Evolutionary conservation across 2,329 filamentous ascomycete genomes (phyloP).

Genomic region (Huntiella abstrusa): DNA sequence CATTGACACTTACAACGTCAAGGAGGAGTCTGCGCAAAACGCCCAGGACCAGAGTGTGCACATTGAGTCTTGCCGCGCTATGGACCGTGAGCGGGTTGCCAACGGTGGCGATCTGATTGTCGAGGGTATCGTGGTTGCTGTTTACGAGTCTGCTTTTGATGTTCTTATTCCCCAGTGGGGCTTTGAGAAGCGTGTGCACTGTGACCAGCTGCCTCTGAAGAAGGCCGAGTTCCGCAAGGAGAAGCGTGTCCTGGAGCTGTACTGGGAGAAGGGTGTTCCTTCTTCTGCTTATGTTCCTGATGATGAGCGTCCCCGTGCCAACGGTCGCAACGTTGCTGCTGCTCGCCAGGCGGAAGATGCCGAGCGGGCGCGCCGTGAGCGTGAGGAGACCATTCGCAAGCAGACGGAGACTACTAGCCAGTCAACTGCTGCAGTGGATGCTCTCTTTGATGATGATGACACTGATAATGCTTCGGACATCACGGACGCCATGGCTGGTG

Average conservation of each 20-base stretch:
- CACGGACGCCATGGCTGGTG: conserved; percentile 80
- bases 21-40: conserved; percentile 95
- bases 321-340: conserved; percentile 39
- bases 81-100: conserved; percentile 81
- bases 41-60: conserved; percentile 98
- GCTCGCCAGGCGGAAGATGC: conserved; percentile 67
- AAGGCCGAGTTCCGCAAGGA: conserved; percentile 99
- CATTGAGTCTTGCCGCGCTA: conserved; percentile 87
- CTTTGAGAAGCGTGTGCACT: conserved; percentile 98
- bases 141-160: conserved; percentile 97
- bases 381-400: conserved; percentile 78
- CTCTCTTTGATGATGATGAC: conserved; percentile 87
- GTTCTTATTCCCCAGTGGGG: conserved; percentile 95
- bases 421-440: conserved; percentile 80
- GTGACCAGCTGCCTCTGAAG: conserved; percentile 90
- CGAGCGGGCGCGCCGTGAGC: conserved; percentile 63
- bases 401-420: conserved; percentile 91
- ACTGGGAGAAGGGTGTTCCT: conserved; percentile 98
- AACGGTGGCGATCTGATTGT: conserved; percentile 80
- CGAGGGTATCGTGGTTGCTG: conserved; percentile 88
- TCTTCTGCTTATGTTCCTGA: conserved; percentile 93
- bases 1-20: conserved; percentile 89
- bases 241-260: conserved; percentile 80
- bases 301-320: conserved; percentile 82
- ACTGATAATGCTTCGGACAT: conserved; percentile 64